A percentile compares a stretch with the other conserved stretches of the same genome.
These are phyloP conservation scores for Fraxinus platypoda DNA, from an alignment of 305 asterid genomes.

Conservation along the genomic window DNA sequence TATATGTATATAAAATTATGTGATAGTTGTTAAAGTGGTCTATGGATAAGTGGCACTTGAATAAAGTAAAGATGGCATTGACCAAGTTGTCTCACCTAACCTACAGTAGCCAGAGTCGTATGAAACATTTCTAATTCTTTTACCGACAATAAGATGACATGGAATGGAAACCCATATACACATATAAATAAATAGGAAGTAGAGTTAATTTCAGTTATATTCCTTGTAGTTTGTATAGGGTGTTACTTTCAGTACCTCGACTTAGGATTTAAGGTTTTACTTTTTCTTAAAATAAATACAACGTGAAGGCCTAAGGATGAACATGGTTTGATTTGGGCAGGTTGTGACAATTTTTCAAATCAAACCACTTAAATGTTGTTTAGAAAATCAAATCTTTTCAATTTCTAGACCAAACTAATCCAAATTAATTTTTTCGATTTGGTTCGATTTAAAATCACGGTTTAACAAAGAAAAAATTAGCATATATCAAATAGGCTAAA, in stretches of 20 bases:
- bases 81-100: constrained; percentile 7
- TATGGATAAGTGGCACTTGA: background rate
- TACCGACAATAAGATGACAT: background rate
- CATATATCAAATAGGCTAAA: no score
- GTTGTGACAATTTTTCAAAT: no score
- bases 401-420: no score
- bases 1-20: background rate
- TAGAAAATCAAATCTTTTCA: no score
- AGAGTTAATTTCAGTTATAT: background rate
- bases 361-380: no score
- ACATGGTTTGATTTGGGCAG: no score
- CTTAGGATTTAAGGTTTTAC: background rate
- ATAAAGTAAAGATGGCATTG: background rate
- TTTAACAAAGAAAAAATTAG: no score
- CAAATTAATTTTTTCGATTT: no score
- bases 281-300: no score
- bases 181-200: background rate
- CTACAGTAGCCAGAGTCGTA: constrained; percentile 20
- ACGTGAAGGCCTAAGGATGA: no score
- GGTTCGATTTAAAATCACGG: no score
- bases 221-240: background rate
- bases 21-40: background rate
- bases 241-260: background rate
- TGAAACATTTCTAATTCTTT: constrained; percentile 19
- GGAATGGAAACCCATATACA: no score